Conservation (phyloP, 129 eudicot species). For the Kitagawia praeruptora region DNA sequence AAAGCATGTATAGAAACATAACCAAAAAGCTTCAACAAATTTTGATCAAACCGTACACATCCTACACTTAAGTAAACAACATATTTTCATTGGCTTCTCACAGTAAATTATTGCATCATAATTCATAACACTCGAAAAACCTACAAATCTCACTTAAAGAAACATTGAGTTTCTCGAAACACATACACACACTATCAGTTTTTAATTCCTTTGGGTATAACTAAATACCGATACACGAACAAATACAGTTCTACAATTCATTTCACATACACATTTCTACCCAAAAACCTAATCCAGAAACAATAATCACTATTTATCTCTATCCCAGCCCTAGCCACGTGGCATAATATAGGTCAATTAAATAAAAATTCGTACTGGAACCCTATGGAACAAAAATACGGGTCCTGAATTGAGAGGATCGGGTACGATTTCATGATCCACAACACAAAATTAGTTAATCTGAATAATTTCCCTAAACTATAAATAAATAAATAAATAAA, state of each 20-base stretch:
- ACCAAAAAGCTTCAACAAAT: background rate
- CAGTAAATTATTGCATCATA: background rate
- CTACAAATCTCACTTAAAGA: background rate
- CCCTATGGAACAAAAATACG: background rate
- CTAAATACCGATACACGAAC: background rate
- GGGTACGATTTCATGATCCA: background rate
- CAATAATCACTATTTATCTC: background rate
- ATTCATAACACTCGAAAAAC: background rate
- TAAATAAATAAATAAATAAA: background rate
- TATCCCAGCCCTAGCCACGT: background rate
- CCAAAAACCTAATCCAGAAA: background rate
- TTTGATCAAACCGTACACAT: background rate
- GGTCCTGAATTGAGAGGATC: background rate
- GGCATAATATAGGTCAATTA: background rate
- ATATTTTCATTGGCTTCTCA: background rate
- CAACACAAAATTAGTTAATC: background rate
- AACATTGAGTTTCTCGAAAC: background rate
- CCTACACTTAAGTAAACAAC: background rate
- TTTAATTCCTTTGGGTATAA: too few species aligned
- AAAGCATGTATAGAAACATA: background rate
- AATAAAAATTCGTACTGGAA: background rate
- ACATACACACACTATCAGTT: too few species aligned
- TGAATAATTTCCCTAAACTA: background rate
- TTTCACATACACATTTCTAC: background rate
- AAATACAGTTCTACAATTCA: background rate